Percentiles rank a stretch among this genome's conserved stretches.
Evolutionary conservation across 176 grass and related monocot species (phyloP).

Genomic region (Juncus inflexus): DNA sequence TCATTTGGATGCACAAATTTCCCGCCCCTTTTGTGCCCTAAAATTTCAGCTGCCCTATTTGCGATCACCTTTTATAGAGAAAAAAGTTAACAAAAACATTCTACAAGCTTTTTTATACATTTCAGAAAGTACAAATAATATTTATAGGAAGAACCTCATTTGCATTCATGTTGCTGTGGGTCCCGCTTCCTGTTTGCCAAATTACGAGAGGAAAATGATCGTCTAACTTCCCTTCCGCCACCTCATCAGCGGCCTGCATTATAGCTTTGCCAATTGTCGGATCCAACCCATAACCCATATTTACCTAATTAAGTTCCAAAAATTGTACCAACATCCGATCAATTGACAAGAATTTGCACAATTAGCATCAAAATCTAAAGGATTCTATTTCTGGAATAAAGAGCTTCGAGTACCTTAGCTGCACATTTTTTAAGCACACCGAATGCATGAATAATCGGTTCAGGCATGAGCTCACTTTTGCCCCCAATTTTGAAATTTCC

Average conservation of each 20-base stretch:
- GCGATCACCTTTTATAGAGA: constrained; percentile 62
- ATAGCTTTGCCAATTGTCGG: constrained; percentile 75
- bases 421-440: constrained; percentile 86
- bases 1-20: constrained; percentile 97
- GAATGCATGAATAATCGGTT: constrained; percentile 78
- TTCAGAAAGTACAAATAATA: not conserved
- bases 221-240: constrained; percentile 73
- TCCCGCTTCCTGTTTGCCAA: constrained; percentile 94
- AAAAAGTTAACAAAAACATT: constrained; percentile 16
- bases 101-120: too few species aligned
- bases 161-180: constrained; percentile 96
- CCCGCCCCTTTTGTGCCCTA: constrained; percentile 76
- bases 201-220: constrained; percentile 91
- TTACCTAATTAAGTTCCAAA: constrained; percentile 44
- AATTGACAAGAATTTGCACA: too few species aligned
- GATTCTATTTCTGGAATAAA: not conserved
- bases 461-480: constrained; percentile 75
- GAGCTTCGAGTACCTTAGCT: constrained; percentile 44
- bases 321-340: too few species aligned
- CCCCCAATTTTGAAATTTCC: constrained; percentile 87
- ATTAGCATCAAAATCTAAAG: too few species aligned
- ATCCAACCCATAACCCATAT: constrained; percentile 86
- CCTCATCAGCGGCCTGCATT: constrained; percentile 73
- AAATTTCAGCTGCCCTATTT: constrained; percentile 86
- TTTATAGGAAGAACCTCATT: constrained; percentile 59